Base-by-base conservation (phyloP, 2,329 filamentous ascomycete genomes). In the Xylariaceae sp. region DNA sequence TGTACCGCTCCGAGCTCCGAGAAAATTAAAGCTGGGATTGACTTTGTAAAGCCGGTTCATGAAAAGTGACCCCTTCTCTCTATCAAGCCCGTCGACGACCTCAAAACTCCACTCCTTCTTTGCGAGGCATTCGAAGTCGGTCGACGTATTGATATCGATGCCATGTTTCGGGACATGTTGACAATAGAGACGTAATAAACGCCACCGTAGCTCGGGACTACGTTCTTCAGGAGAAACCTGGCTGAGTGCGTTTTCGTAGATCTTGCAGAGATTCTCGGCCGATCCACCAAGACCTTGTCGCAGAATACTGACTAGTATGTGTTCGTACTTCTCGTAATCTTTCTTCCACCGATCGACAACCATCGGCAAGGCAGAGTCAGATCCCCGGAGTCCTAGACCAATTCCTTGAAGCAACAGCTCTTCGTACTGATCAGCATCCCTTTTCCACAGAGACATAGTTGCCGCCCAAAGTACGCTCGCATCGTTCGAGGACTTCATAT, bases 101-200 rank as follows among this genome's bases (percentile, higher is more conserved):
- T 49, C 46, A 5, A 49, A 54, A 12, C 40, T 18, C 52, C 52
- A 54, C 42, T 47, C 32, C 33, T 54, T 45, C 39, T 52, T 52
- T 14, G 52, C 49, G 31, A 54, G 40, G 31, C 43, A 42, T 42
- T 27, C 43, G 27, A 47, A 52, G 36, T 49, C 41, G 27, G 42
- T 39, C 15, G 52, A 43, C 12, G 17, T 47, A 46, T 52, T 45
- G 19, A 54, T 52, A 39, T 54, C 46, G 32, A 54, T 42, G 36
- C 52, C 52, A 19, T 47, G 42, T 32, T 33, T 19, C 9, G 49
- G 52, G 18, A 52, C 44, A 39, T 54, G 39, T 44, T 47, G 45
- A 17, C 52, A 54, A 42, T 49, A 54, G 33, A 54, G 36, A 41
- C 49, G 46, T 39, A 54, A 41, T 33, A 54, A 47, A 14, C 52